phyloP scores from a whole-genome alignment of 2,329 filamentous ascomycete genomes.

The Aspergillus udagawae region DNA sequence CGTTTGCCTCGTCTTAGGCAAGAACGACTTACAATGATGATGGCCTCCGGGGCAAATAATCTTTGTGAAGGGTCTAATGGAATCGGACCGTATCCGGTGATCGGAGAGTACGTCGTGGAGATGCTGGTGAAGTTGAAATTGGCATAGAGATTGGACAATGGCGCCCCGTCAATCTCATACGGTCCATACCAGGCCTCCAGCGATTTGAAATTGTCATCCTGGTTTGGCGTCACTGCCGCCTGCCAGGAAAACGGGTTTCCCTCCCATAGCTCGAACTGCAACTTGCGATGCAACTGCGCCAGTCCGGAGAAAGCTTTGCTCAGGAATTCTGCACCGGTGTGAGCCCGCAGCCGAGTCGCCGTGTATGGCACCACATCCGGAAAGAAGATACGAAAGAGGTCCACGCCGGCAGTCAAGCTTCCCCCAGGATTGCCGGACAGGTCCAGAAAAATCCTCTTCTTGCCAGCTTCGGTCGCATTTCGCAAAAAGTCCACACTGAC shows the following conservation, averaged over 20 bases:
- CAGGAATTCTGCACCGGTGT: constrained; percentile 36
- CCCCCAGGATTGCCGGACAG: constrained; percentile 60
- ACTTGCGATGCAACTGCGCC: not conserved
- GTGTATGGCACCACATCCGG: constrained; percentile 44
- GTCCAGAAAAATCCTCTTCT: constrained; percentile 63
- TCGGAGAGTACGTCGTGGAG: constrained; percentile 16
- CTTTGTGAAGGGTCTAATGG: constrained; percentile 13
- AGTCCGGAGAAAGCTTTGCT: constrained; percentile 23
- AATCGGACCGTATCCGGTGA: constrained; percentile 23
- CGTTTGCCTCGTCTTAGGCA: not conserved
- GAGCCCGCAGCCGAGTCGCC: constrained; percentile 46
- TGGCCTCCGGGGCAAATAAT: constrained; percentile 31
- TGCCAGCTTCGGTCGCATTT: constrained; percentile 37
- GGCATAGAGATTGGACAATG: constrained; percentile 20
- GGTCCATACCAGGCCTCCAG: constrained; percentile 46
- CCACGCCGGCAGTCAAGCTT: constrained; percentile 43
- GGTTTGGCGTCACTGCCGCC: constrained; percentile 22
- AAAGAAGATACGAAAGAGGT: constrained; percentile 54
- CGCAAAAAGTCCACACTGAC: constrained; percentile 17
- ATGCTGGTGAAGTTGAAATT: constrained; percentile 24
- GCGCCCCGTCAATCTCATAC: constrained; percentile 14
- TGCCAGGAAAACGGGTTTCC: not conserved
- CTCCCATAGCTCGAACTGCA: not conserved
- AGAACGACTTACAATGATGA: constrained; percentile 24
- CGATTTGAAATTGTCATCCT: constrained; percentile 32